Percentiles rank a stretch among this genome's conserved stretches.
Conservation (phyloP, 192 early-diverging fungal species). For the Cetraspora pellucida region DNA sequence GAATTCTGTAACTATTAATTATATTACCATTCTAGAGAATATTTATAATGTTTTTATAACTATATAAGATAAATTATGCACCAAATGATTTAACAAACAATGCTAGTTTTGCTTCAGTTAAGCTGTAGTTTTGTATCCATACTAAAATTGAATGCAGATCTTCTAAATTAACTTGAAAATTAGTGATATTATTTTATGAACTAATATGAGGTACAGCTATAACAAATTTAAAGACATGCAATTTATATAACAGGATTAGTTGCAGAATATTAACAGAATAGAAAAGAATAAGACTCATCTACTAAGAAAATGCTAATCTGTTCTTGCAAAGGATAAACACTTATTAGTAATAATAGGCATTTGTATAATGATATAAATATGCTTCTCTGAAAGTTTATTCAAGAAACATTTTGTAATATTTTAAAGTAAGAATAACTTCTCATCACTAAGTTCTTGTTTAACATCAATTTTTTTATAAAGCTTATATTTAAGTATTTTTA, state of each 20-base stretch:
- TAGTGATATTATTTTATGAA: too few species aligned
- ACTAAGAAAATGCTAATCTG: too few species aligned
- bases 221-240: too few species aligned
- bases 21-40: background rate
- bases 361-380: background rate
- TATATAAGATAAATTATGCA: background rate
- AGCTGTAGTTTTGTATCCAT: conserved; percentile 8
- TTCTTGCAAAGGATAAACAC: background rate
- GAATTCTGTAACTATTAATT: background rate
- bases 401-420: background rate
- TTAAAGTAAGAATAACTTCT: background rate
- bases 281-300: too few species aligned
- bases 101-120: background rate
- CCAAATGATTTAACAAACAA: conserved; percentile 11
- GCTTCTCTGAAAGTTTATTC: background rate
- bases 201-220: too few species aligned
- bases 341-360: background rate
- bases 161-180: background rate
- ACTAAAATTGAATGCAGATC: background rate
- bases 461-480: background rate
- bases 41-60: conserved; percentile 17
- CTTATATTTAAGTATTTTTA: background rate
- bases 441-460: conserved; percentile 1
- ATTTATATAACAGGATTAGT: too few species aligned
- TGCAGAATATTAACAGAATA: too few species aligned